Percentiles rank a stretch among this genome's conserved stretches.
Evolutionary conservation across 176 grass and related monocot species (phyloP).

Genomic region (Pontederia paniculata): DNA sequence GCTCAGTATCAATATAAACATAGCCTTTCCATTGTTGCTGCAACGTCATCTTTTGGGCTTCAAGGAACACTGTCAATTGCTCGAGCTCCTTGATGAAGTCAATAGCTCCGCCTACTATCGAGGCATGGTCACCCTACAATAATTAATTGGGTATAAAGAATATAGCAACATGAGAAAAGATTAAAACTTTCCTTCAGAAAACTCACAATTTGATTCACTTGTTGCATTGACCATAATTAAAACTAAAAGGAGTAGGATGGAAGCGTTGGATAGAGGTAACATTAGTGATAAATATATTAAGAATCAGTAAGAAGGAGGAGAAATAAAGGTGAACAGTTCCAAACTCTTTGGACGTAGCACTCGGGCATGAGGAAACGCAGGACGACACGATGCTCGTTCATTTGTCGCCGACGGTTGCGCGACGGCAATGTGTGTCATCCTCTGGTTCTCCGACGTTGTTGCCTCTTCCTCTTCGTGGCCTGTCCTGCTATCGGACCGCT

Average conservation of each 20-base stretch:
- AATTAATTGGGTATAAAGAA: conserved; percentile 12
- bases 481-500: neutral
- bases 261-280: no score
- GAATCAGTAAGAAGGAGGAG: neutral
- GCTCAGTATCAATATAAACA: conserved; percentile 7
- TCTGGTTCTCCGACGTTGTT: conserved; percentile 18
- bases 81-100: conserved; percentile 92
- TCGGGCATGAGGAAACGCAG: conserved; percentile 20
- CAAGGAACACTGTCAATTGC: conserved; percentile 76
- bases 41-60: conserved; percentile 47
- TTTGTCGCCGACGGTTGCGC: conserved; percentile 24
- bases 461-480: conserved; percentile 4
- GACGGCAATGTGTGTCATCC: conserved; percentile 30
- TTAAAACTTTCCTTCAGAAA: no score
- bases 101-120: conserved; percentile 83
- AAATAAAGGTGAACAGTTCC: neutral
- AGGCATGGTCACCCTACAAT: conserved; percentile 85
- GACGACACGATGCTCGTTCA: conserved; percentile 21
- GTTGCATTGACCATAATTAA: no score
- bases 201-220: no score
- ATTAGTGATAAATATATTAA: neutral
- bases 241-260: no score
- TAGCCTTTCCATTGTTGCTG: neutral
- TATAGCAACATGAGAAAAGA: conserved; percentile 8
- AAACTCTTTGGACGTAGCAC: conserved; percentile 20